Base-by-base conservation (phyloP, 495 filamentous ascomycete genomes). In the Penicillium ucsense region DNA sequence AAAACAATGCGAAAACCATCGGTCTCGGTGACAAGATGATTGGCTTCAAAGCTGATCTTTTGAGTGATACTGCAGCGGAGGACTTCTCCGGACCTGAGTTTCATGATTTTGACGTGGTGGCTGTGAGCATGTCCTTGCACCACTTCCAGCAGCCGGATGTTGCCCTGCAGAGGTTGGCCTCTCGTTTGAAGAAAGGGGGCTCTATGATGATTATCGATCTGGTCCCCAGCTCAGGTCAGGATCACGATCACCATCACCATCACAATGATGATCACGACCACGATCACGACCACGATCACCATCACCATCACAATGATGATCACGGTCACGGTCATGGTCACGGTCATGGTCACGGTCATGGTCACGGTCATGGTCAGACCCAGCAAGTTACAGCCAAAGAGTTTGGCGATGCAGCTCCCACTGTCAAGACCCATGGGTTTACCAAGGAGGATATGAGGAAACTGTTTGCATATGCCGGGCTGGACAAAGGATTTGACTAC, bases 171-270 rank as follows among this genome's bases (percentile, higher is more conserved):
- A 62, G 76, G 28, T 68, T 90, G 9, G 74, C 67, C 20, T 66
- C 76, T 56, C 71, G 83, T 7, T 57, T 90, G 37, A 78, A 73
- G 48, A 69, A 74, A 1, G 81, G 78, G 28, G 85, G 84, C 30
- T 78, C 80, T 3, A 65, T 82, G 36, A 45, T 84, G n/a, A 73
- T 88, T 47, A 64, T 82, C 34, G 85, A 89, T 49, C 76, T 88
- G 40, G 47, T 86, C 5, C 68, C 61, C 1, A 58, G 70, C 9
- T 36, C 47, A 3, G 40, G 60, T 8, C 53, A 62, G 35, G 60
- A 56, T 6, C 56, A 20, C 20, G 20, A 20, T 20, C 20, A 20
- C 20, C 20, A 20, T 20, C 20, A 63, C 28, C 45, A 56, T 9
- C 50, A 64, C 35, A 52, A 59, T 27, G 49, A 63, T 27, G 46